A percentile compares a stretch with the other conserved stretches of the same genome.
Evolutionary conservation across 2,329 filamentous ascomycete genomes (phyloP).

Genomic region (Aspergillus viridinutans): DNA sequence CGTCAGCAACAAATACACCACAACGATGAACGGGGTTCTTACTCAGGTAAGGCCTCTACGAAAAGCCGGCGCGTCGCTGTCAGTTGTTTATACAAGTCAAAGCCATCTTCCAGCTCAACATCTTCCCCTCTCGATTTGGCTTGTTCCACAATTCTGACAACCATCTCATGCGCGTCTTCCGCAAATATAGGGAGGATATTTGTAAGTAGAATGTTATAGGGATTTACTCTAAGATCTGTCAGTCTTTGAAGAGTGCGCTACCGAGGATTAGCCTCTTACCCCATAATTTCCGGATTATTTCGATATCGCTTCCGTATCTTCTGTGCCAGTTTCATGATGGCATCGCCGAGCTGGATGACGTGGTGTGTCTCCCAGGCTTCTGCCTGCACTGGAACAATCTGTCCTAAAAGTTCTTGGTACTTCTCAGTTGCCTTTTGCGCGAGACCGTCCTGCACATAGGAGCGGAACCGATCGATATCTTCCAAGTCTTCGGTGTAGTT

Average conservation of each 20-base stretch:
- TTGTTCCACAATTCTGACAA: constrained; percentile 72
- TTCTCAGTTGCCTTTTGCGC: constrained; percentile 70
- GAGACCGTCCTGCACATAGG: constrained; percentile 68
- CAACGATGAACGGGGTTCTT: constrained; percentile 16
- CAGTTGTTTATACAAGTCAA: constrained; percentile 86
- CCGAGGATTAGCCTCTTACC: constrained; percentile 40
- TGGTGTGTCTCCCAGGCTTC: constrained; percentile 88
- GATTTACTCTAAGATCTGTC: constrained; percentile 46
- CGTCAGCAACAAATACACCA: constrained; percentile 9
- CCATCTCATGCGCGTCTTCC: constrained; percentile 79
- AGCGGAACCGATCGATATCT: constrained; percentile 67
- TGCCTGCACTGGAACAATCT: constrained; percentile 72
- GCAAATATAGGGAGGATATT: constrained; percentile 88
- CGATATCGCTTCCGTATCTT: constrained; percentile 89
- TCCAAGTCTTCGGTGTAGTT: constrained; percentile 68
- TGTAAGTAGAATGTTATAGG: constrained; percentile 68
- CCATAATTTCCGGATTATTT: constrained; percentile 83
- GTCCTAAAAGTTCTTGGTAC: constrained; percentile 74
- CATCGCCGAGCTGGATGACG: constrained; percentile 82
- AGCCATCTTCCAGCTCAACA: constrained; percentile 84
- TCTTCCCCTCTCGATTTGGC: constrained; percentile 67
- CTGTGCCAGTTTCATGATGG: constrained; percentile 78
- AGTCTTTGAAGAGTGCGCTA: constrained; percentile 45
- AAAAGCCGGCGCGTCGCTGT: constrained; percentile 81
- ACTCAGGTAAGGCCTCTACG: constrained; percentile 64